Evolutionary conservation across 768 basidiomycete species (phyloP).

Genomic region (Leccinellum albellum): DNA sequence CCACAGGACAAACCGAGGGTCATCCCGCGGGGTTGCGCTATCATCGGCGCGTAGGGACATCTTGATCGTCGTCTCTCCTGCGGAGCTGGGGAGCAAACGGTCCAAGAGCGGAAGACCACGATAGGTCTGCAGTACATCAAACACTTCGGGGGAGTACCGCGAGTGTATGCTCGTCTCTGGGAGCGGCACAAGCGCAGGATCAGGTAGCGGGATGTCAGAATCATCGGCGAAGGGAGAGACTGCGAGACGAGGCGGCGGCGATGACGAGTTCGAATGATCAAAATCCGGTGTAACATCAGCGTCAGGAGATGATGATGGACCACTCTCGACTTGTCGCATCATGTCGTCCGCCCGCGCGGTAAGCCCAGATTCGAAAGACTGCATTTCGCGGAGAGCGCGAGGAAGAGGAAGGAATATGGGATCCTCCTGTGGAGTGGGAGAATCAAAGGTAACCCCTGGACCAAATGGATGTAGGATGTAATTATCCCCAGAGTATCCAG

Average conservation of each 20-base stretch:
- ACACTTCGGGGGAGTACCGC: slow-evolving; percentile 70
- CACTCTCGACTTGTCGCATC: slow-evolving; percentile 16
- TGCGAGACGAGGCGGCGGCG: slow-evolving; percentile 20
- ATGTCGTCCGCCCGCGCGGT: slow-evolving; percentile 60
- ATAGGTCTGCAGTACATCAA: slow-evolving; percentile 78
- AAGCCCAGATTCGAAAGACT: slow-evolving; percentile 79
- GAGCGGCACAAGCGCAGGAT: slow-evolving; percentile 33
- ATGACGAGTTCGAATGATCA: slow-evolving; percentile 7
- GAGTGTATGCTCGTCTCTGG: slow-evolving; percentile 53
- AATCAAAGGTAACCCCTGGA: slow-evolving; percentile 55
- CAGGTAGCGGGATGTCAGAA: slow-evolving; percentile 24
- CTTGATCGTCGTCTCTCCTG: slow-evolving; percentile 66
- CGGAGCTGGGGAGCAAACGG: slow-evolving; percentile 51
- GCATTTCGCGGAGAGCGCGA: slow-evolving; percentile 73
- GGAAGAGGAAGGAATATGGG: slow-evolving; percentile 43
- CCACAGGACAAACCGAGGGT: slow-evolving; percentile 92
- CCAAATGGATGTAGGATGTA: slow-evolving; percentile 60
- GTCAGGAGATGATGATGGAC: slow-evolving; percentile 7
- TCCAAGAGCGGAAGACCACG: slow-evolving; percentile 73
- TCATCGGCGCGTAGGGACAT: slow-evolving; percentile 65
- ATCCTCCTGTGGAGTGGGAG: slow-evolving; percentile 46
- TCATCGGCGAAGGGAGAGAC: slow-evolving; percentile 29
- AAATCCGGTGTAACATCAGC: not conserved
- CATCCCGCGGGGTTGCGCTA: slow-evolving; percentile 72
- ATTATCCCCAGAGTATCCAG: slow-evolving; percentile 19